Evolutionary conservation across 805 yeast genomes (phyloP).

Genomic region (Saccharomycopsis fodiens): DNA sequence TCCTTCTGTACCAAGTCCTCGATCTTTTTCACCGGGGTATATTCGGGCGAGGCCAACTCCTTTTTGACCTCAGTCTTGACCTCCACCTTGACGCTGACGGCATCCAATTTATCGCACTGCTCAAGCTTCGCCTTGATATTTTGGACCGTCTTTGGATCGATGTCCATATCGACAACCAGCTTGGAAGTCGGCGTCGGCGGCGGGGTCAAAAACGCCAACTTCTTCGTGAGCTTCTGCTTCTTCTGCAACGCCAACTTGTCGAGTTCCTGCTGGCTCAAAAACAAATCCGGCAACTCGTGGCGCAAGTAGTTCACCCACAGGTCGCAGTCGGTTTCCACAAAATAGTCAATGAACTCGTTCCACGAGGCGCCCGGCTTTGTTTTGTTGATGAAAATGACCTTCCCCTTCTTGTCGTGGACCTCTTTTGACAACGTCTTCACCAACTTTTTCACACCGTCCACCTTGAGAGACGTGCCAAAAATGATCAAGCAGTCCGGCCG

Average conservation of each 20-base stretch:
- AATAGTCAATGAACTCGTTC: conserved; percentile 71
- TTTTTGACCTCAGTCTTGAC: neutral
- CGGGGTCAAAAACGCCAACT: conserved; percentile 14
- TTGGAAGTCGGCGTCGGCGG: conserved; percentile 17
- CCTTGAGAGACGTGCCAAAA: conserved; percentile 89
- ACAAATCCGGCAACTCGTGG: conserved; percentile 50
- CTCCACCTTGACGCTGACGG: too few relatives aligned
- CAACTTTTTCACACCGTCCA: conserved; percentile 77
- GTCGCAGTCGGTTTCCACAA: conserved; percentile 76
- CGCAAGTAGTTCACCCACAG: conserved; percentile 57
- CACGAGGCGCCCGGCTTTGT: conserved; percentile 57
- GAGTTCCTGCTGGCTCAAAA: conserved; percentile 42
- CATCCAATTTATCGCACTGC: too few relatives aligned
- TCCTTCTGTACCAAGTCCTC: neutral
- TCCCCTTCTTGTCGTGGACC: conserved; percentile 70
- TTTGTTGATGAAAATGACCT: conserved; percentile 69
- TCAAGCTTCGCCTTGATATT: neutral
- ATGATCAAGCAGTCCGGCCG: conserved; percentile 77
- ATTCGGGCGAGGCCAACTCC: conserved; percentile 1
- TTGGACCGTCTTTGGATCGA: neutral
- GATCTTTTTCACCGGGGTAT: conserved; percentile 5
- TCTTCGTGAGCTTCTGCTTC: neutral
- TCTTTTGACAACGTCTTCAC: conserved; percentile 62
- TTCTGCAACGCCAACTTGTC: conserved; percentile 20
- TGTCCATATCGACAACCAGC: neutral